These are phyloP conservation scores for Fusarium proliferatum DNA, from an alignment of 2,329 filamentous ascomycete genomes.

Conservation along the genomic window DNA sequence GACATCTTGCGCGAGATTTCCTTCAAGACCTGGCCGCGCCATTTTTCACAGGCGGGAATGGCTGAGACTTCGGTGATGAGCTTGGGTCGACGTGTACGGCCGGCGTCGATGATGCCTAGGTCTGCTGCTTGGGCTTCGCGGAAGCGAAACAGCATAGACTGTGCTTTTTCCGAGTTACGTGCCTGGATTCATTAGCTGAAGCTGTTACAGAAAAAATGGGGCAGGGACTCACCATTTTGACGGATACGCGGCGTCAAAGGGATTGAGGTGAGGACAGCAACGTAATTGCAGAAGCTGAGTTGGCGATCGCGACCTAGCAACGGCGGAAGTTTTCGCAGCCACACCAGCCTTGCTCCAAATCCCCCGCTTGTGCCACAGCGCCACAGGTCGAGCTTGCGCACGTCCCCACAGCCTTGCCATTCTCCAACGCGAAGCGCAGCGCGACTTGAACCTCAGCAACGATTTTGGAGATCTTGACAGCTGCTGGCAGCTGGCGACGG, in stretches of 20 bases:
- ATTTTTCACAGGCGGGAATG: conserved; percentile 93
- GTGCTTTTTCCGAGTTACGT: conserved; percentile 97
- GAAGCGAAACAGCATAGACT: conserved; percentile 99
- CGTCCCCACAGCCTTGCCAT: conserved; percentile 36
- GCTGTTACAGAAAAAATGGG: fast-evolving
- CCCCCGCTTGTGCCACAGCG: conserved; percentile 25
- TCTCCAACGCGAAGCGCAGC: not conserved
- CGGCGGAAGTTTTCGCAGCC: conserved; percentile 44
- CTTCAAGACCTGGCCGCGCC: conserved; percentile 96
- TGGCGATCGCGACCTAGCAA: conserved; percentile 33
- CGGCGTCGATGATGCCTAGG: conserved; percentile 93
- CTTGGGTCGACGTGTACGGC: conserved; percentile 89
- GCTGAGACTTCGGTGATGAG: conserved; percentile 86
- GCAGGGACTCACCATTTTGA: conserved; percentile 43
- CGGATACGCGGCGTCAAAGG: conserved; percentile 14
- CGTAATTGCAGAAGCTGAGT: conserved; percentile 18
- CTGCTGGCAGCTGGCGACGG: not conserved
- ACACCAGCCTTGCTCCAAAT: conserved; percentile 35
- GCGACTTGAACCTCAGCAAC: conserved; percentile 9
- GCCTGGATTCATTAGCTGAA: conserved; percentile 66
- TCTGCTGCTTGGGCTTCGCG: conserved; percentile 96
- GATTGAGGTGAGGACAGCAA: conserved; percentile 6
- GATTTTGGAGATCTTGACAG: not conserved
- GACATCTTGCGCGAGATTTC: conserved; percentile 97
- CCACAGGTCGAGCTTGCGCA: conserved; percentile 15